Conservation (phyloP, 73 alveolate species). For the Tetrahymena malaccensis region DNA sequence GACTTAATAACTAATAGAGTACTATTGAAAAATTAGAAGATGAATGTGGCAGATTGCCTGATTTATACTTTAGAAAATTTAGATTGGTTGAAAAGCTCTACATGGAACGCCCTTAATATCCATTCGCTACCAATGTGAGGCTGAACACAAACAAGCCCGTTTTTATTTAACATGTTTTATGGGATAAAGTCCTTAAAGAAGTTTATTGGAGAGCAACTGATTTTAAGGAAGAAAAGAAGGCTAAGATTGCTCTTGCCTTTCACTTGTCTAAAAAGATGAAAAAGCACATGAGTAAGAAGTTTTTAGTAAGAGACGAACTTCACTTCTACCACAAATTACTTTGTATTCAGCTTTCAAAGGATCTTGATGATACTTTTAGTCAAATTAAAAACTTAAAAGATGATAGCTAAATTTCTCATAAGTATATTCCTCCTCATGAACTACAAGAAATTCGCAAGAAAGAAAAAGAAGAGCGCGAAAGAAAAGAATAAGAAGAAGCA, state of each 20-base stretch:
- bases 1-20: not conserved
- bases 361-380: not conserved
- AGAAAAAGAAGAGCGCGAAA: not conserved
- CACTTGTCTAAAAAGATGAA: not conserved
- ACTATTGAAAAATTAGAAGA: not conserved
- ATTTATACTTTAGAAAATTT: not conserved
- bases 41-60: not conserved
- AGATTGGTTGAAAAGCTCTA: not conserved
- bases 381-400: not conserved
- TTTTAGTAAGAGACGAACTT: not conserved
- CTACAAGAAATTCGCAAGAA: not conserved
- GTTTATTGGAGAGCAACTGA: slow-evolving; percentile 1
- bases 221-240: not conserved
- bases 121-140: not conserved
- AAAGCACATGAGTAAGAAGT: not conserved
- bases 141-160: not conserved
- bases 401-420: not conserved
- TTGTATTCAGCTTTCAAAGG: not conserved
- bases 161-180: not conserved
- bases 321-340: not conserved
- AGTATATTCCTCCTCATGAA: not conserved
- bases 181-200: not conserved
- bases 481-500: not conserved
- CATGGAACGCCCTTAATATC: not conserved
- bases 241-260: not conserved